Conservation (phyloP, 768 basidiomycete genomes). For the Tricholoma bakamatsutake region DNA sequence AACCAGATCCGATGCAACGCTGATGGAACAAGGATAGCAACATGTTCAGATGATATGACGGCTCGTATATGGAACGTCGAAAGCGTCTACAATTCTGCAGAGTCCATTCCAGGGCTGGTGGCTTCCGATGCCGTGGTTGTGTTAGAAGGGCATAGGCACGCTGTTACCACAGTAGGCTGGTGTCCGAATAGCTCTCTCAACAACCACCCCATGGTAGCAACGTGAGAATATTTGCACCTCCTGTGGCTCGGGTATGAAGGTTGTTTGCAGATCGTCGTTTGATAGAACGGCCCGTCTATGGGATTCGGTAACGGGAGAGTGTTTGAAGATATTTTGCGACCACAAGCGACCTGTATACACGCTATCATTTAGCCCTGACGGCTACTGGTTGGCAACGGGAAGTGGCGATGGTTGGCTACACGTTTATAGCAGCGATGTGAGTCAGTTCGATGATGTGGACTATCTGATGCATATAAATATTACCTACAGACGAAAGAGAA, state of each 20-base stretch:
- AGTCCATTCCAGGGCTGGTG: slow-evolving; percentile 37
- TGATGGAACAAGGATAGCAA: slow-evolving; percentile 61
- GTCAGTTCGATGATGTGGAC: slow-evolving; percentile 11
- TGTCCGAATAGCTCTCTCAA: slow-evolving; percentile 46
- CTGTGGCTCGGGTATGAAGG: not conserved
- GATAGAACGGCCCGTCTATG: slow-evolving; percentile 78
- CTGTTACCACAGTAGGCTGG: slow-evolving; percentile 67
- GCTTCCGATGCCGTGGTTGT: slow-evolving; percentile 33
- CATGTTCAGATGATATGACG: slow-evolving; percentile 78
- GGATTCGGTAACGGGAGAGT: slow-evolving; percentile 75
- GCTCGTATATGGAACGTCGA: slow-evolving; percentile 73
- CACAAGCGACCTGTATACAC: slow-evolving; percentile 72
- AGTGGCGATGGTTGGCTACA: slow-evolving; percentile 74
- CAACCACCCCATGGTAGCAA: slow-evolving; percentile 60
- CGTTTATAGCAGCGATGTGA: slow-evolving; percentile 64
- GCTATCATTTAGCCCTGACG: slow-evolving; percentile 69
- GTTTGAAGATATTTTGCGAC: slow-evolving; percentile 64
- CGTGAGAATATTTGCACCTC: slow-evolving; percentile 39
- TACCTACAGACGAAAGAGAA: slow-evolving; percentile 36
- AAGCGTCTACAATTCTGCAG: slow-evolving; percentile 30
- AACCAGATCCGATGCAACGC: slow-evolving; percentile 72
- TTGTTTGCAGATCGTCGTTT: slow-evolving; percentile 58
- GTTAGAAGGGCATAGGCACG: slow-evolving; percentile 59
- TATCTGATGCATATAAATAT: not conserved
- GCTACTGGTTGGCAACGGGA: slow-evolving; percentile 67